Base-by-base conservation (phyloP, 1,284 basidiomycete genomes). In the Takashimella tepidaria region DNA sequence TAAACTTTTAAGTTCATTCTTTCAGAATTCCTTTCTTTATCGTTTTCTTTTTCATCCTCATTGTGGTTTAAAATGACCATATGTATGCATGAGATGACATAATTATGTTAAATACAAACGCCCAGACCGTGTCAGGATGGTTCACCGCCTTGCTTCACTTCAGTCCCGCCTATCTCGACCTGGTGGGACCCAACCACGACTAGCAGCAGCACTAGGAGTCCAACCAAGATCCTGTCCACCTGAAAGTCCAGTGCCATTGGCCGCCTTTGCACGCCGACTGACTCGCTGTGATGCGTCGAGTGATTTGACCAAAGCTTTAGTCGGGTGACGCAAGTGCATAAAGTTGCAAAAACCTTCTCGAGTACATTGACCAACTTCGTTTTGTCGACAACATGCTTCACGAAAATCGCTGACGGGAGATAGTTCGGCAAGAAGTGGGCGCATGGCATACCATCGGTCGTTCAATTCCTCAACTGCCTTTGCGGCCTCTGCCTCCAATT, bases 351-450 rank as follows among this genome's bases (percentile, higher is more conserved):
- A 76, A 21, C 92, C 92, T 50, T 92, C 92, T 50, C 92, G 84
- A 68, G 92, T 92, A 72, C 92, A 95, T 76, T 98, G 92, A 10
- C 95, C 93, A 63, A 96, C 88, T 74, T 97, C 92, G 67, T 97
- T 97, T 76, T 98, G 96, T 46, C 96, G 82, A 76, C 96, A 99
- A 74, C 96, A 98, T 0, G 95, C 95, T 78, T 99, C 96, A 50
- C 95, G 85, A 74, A 99, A 99, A 77, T 99, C 96, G 27, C 93
- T 98, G 13, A 99, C 96, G 4, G 96, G 96, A 1, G 91, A 95
- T 22, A 99, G 82, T 70, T 99, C 96, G n/a, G 92, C 92, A 67
- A 95, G 95, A n/a, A 99, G 78, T 3, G 96, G 96, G 49, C 91
- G 86, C 50, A 90, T 91, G 66, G 92, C 92, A 81, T 97, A 99